These are phyloP conservation scores for Hypomontagnella submonticulosa DNA, from an alignment of 495 filamentous ascomycete genomes.

Conservation along the genomic window DNA sequence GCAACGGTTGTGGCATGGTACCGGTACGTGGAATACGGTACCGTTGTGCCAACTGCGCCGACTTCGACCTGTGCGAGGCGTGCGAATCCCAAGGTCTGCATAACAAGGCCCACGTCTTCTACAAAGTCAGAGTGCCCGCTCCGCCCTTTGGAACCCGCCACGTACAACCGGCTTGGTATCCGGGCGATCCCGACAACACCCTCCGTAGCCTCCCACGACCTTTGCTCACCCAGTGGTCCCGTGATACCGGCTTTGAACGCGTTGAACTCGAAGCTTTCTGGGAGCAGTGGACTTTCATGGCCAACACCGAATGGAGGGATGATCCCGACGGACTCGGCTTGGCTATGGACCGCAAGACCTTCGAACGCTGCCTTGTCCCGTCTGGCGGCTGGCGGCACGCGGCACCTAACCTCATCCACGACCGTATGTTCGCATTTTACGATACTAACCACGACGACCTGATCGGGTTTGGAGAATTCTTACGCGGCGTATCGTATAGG, in stretches of 20 bases:
- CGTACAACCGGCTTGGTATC: constrained; percentile 85
- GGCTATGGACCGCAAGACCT: constrained; percentile 90
- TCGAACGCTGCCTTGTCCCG: constrained; percentile 89
- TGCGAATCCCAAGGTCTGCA: constrained; percentile 89
- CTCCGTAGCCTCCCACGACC: constrained; percentile 69
- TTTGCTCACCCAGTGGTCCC: constrained; percentile 71
- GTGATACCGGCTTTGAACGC: constrained; percentile 79
- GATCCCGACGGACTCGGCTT: constrained; percentile 80
- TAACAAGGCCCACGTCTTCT: constrained; percentile 93
- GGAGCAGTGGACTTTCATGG: constrained; percentile 95
- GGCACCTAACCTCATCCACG: constrained; percentile 88
- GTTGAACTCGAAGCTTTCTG: constrained; percentile 90
- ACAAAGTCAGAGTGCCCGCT: constrained; percentile 73
- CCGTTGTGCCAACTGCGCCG: constrained; percentile 89
- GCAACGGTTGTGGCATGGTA: constrained; percentile 83
- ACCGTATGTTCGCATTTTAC: constrained; percentile 96
- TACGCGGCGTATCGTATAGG: constrained; percentile 83
- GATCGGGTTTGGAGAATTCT: constrained; percentile 94
- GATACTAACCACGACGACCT: constrained; percentile 87
- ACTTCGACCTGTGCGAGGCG: constrained; percentile 90
- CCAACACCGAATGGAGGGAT: constrained; percentile 83
- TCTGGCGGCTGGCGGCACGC: constrained; percentile 78
- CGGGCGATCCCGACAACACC: constrained; percentile 79
- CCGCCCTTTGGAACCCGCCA: constrained; percentile 63
- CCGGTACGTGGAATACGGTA: constrained; percentile 94